These are phyloP conservation scores for Calonectria ilicicola DNA, from an alignment of 2,329 filamentous ascomycete species.

Conservation along the genomic window DNA sequence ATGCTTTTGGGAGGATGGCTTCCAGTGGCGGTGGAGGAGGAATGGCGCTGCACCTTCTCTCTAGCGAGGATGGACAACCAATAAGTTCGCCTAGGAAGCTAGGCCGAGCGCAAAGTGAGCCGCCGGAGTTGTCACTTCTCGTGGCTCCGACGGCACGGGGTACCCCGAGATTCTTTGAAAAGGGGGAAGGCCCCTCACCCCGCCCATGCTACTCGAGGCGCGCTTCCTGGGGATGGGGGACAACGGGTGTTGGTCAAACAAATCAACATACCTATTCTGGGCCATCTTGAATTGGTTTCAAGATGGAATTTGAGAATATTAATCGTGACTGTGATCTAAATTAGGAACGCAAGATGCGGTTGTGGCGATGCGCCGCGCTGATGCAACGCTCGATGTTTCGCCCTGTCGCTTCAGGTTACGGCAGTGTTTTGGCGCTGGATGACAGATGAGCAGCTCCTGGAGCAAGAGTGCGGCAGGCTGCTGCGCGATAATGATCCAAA, in stretches of 20 bases:
- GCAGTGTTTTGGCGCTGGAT: conserved; percentile 13
- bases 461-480: not conserved
- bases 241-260: conserved; percentile 1
- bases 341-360: conserved; percentile 4
- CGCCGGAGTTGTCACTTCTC: not conserved
- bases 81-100: conserved; percentile 6
- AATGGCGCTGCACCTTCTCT: conserved; percentile 5
- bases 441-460: not conserved
- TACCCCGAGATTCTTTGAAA: not conserved
- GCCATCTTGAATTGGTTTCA: conserved; percentile 44
- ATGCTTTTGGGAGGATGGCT: conserved; percentile 3
- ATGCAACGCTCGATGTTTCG: conserved; percentile 27
- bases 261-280: conserved; percentile 47
- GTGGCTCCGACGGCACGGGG: conserved; percentile 2
- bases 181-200: conserved; percentile 28
- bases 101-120: conserved; percentile 7
- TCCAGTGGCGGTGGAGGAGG: conserved; percentile 4
- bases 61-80: conserved; percentile 4
- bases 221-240: conserved; percentile 15
- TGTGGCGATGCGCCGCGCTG: conserved; percentile 20
- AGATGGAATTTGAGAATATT: conserved; percentile 9
- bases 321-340: conserved; percentile 19
- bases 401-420: conserved; percentile 21
- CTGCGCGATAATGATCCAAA: not conserved
- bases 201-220: conserved; percentile 24